Evolutionary conservation across 2,329 filamentous ascomycete genomes (phyloP), one percentile per base, ranked within the genome.

Genomic region (Furcasterigmium furcatum): DNA sequence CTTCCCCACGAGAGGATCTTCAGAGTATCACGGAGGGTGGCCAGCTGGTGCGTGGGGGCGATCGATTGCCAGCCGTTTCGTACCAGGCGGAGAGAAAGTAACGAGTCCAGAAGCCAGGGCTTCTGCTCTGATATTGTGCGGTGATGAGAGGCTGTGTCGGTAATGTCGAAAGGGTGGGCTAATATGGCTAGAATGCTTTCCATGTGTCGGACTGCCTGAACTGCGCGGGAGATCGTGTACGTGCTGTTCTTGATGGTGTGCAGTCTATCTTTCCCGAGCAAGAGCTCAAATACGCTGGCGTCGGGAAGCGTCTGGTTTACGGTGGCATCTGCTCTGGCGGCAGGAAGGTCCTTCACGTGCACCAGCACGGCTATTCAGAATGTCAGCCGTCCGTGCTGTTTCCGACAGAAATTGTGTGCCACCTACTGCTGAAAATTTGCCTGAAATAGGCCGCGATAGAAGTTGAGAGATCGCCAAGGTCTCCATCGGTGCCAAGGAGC

Each of bases 31-130:
- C 25, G 32, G 6, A 43, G 20, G 9, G 32, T 34, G 5, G 20
- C 41, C 13, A 38, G 9, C n/a, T 34, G 41, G 4, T 16, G n/a
- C 14, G 25, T 14, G 16, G 50, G 56, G 41, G 38, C 45, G 19
- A 53, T 30, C 32, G 56, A 44, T 30, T 63, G 61, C 62, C 71
- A 68, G 50, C 60, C 59, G 24, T 61, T 65, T 46, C 72, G 68
- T 10, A 65, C 56, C 18, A 63, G 55, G 41, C 70, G 64, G 24
- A 79, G 57, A 35, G 69, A 64, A 29, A 73, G 62, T 50, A 72
- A 60, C 7, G 66, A 66, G 54, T 81, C 77, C 47, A 79, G 58
- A 12, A 80, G 58, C 76, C 75, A 79, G 12, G 71, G 65, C 1
- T 66, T 58, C 46, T 65, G 64, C 49, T 72, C 72, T 16, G 60